These are phyloP conservation scores for Ustilago lituana DNA, from an alignment of 1,284 basidiomycete genomes.

Conservation along the genomic window DNA sequence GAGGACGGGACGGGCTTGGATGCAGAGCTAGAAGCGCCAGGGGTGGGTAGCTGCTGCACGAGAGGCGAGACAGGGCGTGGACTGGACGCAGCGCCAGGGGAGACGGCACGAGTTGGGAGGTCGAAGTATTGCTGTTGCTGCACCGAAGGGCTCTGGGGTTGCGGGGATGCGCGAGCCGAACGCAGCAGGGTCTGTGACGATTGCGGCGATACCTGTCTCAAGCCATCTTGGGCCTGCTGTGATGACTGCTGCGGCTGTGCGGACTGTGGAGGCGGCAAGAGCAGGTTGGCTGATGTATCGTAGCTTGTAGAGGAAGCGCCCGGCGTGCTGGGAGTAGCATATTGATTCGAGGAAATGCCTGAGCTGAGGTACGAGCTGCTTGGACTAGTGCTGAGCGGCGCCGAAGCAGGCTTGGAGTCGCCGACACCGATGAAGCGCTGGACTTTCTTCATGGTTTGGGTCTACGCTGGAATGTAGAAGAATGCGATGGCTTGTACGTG, in stretches of 20 bases:
- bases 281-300: slow-evolving; percentile 5
- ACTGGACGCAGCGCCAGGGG: slow-evolving; percentile 6
- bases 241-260: slow-evolving; percentile 5
- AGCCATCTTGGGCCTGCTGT: slow-evolving; percentile 11
- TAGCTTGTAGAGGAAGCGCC: slow-evolving; percentile 5
- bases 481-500: too few species aligned
- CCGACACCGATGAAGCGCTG: slow-evolving; percentile 46
- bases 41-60: slow-evolving; percentile 1
- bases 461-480: not conserved
- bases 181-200: slow-evolving; percentile 22
- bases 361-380: slow-evolving; percentile 15
- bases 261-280: slow-evolving; percentile 21
- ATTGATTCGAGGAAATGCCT: not conserved
- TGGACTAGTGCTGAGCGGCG: slow-evolving; percentile 28
- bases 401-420: slow-evolving; percentile 46
- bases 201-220: slow-evolving; percentile 26
- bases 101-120: slow-evolving; percentile 12
- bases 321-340: slow-evolving; percentile 3
- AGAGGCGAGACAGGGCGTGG: slow-evolving; percentile 20
- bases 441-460: slow-evolving; percentile 30
- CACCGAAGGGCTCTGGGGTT: slow-evolving; percentile 24
- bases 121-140: slow-evolving; percentile 47
- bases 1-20: not conserved
- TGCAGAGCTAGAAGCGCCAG: slow-evolving; percentile 9
- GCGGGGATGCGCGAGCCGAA: slow-evolving; percentile 20